Percentiles rank a stretch among this genome's conserved stretches.
Conservation (phyloP, 176 grass and related monocot genomes). For the Oropetium thomaeum region DNA sequence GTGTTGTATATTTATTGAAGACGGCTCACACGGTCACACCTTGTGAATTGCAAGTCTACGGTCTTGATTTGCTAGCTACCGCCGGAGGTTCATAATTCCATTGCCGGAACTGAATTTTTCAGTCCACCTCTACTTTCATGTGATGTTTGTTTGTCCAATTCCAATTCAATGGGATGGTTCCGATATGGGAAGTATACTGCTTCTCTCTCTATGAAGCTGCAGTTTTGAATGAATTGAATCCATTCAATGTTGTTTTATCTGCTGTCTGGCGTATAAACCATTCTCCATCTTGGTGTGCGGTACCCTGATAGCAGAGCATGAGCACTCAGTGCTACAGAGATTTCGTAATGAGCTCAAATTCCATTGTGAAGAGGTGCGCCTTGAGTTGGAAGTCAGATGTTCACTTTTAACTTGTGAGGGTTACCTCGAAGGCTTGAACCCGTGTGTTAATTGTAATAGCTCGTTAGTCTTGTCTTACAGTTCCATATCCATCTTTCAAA, state of each 20-base stretch:
- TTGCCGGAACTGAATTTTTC: background rate
- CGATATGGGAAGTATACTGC: background rate
- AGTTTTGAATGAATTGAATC: background rate
- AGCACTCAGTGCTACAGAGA: conserved; percentile 20
- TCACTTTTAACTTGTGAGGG: conserved; percentile 16
- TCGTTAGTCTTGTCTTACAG: too few relatives aligned
- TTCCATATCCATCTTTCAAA: too few relatives aligned
- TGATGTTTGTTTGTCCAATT: background rate
- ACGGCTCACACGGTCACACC: background rate
- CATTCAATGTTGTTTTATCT: background rate
- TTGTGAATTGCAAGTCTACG: background rate
- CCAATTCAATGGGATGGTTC: background rate
- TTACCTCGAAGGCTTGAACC: too few relatives aligned
- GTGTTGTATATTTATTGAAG: conserved; percentile 1
- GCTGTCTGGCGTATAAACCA: background rate
- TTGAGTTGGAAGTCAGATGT: conserved; percentile 38
- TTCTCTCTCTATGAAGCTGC: background rate
- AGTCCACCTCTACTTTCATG: background rate
- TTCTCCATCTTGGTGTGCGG: too few relatives aligned
- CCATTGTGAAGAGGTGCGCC: conserved; percentile 46
- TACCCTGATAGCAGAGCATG: too few relatives aligned
- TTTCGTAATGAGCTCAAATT: conserved; percentile 87
- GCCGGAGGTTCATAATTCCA: background rate
- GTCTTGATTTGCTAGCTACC: background rate
- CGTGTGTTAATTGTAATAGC: too few relatives aligned